phyloP scores from a whole-genome alignment of 176 grass and related monocot genomes.

The Areca catechu region DNA sequence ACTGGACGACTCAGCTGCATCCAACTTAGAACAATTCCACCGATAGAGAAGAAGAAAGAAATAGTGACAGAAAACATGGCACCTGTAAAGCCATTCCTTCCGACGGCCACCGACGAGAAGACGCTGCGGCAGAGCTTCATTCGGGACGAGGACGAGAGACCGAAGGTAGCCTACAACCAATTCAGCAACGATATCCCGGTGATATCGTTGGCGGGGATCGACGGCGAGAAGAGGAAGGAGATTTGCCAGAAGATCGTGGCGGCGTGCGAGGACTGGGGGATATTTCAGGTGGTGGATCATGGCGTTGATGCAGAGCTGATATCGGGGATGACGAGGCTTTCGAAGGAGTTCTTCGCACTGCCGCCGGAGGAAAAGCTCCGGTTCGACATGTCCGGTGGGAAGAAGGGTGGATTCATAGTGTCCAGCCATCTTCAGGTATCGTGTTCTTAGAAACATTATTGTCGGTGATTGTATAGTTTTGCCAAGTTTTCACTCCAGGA shows the following conservation, averaged over 20 bases:
- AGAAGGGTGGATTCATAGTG: conserved; percentile 96
- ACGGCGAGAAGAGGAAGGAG: conserved; percentile 31
- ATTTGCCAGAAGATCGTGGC: conserved; percentile 52
- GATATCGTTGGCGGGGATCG: conserved; percentile 64
- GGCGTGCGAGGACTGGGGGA: conserved; percentile 79
- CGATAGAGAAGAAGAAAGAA: no score
- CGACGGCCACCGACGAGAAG: conserved; percentile 36
- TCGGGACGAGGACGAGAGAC: conserved; percentile 88
- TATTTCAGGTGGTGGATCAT: conserved; percentile 96
- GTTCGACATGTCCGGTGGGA: conserved; percentile 86
- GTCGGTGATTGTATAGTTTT: no score
- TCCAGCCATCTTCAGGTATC: conserved; percentile 89
- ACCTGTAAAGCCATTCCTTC: conserved; percentile 28
- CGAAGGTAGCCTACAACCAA: conserved; percentile 74
- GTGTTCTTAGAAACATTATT: no score
- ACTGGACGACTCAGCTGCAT: no score
- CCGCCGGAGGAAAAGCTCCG: conserved; percentile 69
- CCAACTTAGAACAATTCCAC: no score
- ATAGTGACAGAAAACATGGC: no score
- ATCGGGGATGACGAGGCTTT: conserved; percentile 39
- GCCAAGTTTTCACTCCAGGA: no score
- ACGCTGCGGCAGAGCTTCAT: conserved; percentile 67
- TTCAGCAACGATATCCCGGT: conserved; percentile 82
- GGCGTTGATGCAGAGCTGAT: conserved; percentile 52
- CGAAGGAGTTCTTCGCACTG: conserved; percentile 71